These are phyloP conservation scores for Bryum argenteum DNA, from an alignment of 225 moss, liverwort and hornwort species.

Conservation along the genomic window DNA sequence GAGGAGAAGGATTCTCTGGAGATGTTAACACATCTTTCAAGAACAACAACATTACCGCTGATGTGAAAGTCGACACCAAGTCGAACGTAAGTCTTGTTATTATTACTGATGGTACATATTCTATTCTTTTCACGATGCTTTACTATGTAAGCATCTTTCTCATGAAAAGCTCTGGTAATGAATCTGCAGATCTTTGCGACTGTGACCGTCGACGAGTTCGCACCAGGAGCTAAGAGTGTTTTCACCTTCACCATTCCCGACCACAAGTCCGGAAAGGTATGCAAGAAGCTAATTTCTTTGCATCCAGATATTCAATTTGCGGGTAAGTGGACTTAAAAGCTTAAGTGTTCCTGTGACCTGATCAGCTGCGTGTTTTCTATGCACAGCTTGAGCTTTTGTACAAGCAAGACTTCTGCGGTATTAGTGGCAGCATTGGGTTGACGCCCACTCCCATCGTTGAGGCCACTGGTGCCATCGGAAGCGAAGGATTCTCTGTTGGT, in stretches of 20 bases:
- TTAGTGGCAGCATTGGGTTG: conserved; percentile 88
- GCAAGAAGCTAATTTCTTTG: neutral
- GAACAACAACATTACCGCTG: conserved; percentile 82
- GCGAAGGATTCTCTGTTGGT: conserved; percentile 79
- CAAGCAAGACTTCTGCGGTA: conserved; percentile 79
- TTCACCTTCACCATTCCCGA: conserved; percentile 96
- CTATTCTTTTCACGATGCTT: neutral
- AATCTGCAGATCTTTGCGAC: conserved; percentile 79
- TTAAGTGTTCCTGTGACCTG: neutral
- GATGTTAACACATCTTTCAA: conserved; percentile 82
- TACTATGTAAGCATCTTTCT: neutral
- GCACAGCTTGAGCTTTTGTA: conserved; percentile 94
- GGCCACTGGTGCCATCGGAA: conserved; percentile 84
- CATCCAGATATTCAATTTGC: neutral
- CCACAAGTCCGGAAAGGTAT: conserved; percentile 94
- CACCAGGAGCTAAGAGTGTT: conserved; percentile 85
- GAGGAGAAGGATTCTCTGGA: conserved; percentile 83
- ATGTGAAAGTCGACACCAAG: conserved; percentile 87
- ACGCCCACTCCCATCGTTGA: conserved; percentile 87
- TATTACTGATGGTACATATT: neutral
- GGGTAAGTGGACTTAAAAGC: neutral
- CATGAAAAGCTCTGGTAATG: neutral
- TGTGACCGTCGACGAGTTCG: conserved; percentile 87
- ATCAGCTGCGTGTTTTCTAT: conserved; percentile 20
- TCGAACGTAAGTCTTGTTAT: conserved; percentile 65